Evolutionary conservation across 169 alveolate genomes (phyloP).

Genomic region (Plasmodium inui): DNA sequence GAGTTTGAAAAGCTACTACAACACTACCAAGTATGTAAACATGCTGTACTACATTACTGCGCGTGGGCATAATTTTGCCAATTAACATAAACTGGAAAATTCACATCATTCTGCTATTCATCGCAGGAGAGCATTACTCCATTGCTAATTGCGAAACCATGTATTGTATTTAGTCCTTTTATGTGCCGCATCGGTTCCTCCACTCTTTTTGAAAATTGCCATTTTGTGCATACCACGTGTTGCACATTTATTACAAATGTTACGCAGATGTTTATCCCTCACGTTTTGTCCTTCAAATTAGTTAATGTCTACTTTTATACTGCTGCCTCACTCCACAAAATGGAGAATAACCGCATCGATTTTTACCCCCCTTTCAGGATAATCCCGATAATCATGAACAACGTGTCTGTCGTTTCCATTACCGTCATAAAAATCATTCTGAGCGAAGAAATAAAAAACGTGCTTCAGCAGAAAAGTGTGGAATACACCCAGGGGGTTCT

Average conservation of each 20-base stretch:
- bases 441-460: slow-evolving; percentile 53
- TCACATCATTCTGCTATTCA: not conserved
- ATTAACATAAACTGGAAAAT: not conserved
- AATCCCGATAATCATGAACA: slow-evolving; percentile 38
- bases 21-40: slow-evolving; percentile 34
- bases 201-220: not conserved
- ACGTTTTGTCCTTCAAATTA: not conserved
- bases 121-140: not conserved
- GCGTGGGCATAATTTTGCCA: not conserved
- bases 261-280: not conserved
- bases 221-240: not conserved
- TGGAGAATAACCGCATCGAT: not conserved
- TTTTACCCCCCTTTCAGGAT: slow-evolving; percentile 17
- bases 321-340: not conserved
- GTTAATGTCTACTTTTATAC: not conserved
- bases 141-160: not conserved
- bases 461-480: slow-evolving; percentile 7
- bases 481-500: slow-evolving; percentile 28
- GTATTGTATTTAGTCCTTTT: not conserved
- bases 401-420: slow-evolving; percentile 48
- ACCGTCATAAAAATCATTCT: slow-evolving; percentile 38
- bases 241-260: not conserved
- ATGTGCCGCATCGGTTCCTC: not conserved
- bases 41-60: not conserved
- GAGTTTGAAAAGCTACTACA: slow-evolving; percentile 45